Evolutionary conservation across 306 rosid species (phyloP), one percentile per base, ranked within the genome.

Genomic region (Trifolium fragiferum): DNA sequence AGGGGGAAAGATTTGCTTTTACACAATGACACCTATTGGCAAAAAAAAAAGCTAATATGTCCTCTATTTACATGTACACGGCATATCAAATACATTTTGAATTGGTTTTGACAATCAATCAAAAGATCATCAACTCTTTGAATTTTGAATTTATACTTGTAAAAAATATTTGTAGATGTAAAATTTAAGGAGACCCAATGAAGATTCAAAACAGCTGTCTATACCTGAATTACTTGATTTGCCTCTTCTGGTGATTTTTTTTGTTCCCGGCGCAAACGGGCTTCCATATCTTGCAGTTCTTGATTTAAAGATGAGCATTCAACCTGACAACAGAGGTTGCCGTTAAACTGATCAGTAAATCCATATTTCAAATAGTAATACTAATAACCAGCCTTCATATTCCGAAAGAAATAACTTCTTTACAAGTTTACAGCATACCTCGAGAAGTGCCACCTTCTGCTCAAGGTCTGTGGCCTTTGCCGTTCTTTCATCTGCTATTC

Each of bases 211-310:
- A 53, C 53, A 5, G 50, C 65, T 18, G 12, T 53, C 70, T 27
- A 62, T 80, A 94, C 99, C 97, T 94, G 97, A 83, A 92, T 83
- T 67, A 84, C 78, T 92, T 94, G 99, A 81, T 90, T 94, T 71
- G 96, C 87, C 67, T 94, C 99, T 58, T 94, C 99, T 15, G 93
- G 96, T 3, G 88, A 75, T 84, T 89, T 94, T 81, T 94, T 94
- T 69, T 92, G 97, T 59, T 90, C 99, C 47, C 96, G 93, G 70
- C 93, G 95, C 80, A 83, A 77, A 59, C 93, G 92, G 77, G 83
- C 84, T 85, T 92, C 99, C 90, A 94, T 73, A 84, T 92, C 99
- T 92, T 92, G 99, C 65, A 94, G 84, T 77, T 94, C 97, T 94
- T 94, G 99, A 81, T 89, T 94, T 77, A 94, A 82, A 79, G 91